Conservation (phyloP, 192 early-diverging fungal genomes). For the Rhizophagus sp. region DNA sequence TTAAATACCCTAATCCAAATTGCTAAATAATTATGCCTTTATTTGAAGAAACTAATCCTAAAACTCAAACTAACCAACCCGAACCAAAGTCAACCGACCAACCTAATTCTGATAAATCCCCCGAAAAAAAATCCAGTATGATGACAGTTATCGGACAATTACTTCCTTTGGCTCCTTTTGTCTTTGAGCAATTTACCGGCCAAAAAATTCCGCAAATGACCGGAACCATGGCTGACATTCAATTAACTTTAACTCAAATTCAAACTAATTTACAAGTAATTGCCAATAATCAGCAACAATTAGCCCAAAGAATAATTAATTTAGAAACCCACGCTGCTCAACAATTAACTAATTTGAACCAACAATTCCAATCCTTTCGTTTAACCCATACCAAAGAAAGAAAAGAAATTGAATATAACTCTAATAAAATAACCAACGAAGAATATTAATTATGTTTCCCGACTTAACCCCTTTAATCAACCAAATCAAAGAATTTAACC, state of each 20-base stretch:
- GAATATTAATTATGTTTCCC: slow-evolving; percentile 11
- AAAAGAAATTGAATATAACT: slow-evolving; percentile 9
- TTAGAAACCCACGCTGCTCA: background rate
- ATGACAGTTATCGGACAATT: background rate
- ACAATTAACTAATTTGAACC: background rate
- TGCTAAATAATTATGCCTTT: too few species aligned
- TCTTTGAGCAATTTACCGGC: background rate
- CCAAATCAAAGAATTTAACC: too few species aligned
- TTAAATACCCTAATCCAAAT: slow-evolving; percentile 3
- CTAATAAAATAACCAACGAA: too few species aligned
- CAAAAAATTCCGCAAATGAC: slow-evolving; percentile 1
- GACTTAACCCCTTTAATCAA: slow-evolving; percentile 1
- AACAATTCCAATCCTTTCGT: slow-evolving; percentile 11
- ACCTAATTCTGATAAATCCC: background rate
- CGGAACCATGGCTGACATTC: slow-evolving; percentile 1
- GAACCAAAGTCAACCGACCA: background rate
- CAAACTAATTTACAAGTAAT: background rate
- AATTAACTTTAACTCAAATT: background rate
- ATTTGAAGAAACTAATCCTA: background rate
- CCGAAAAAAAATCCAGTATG: background rate
- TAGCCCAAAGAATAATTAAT: background rate
- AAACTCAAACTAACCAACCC: too few species aligned
- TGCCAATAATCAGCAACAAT: background rate
- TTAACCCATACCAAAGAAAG: background rate
- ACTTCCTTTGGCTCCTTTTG: background rate